Base-by-base conservation (phyloP, 495 filamentous ascomycete genomes). In the Penicillium samsonianum region DNA sequence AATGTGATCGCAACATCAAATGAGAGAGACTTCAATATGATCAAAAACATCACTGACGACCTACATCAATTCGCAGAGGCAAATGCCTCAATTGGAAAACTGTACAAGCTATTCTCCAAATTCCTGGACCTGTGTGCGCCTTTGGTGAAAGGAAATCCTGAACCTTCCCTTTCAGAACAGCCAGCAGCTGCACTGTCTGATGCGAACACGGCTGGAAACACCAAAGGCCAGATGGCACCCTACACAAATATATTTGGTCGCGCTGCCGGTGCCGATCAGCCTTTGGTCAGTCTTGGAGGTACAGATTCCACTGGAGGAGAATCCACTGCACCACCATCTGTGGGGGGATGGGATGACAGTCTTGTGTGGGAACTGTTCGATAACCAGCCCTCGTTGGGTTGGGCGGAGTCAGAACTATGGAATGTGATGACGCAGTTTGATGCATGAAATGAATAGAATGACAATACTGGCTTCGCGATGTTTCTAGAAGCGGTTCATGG, bases 1-100 rank as follows among this genome's bases (percentile, higher is more conserved):
- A 73, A 73, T 20, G 67, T 73, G 10, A 61, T 73, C 5, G 66
- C 63, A 26, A 67, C 68, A 37, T 67, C 67, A n/a, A 64, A 70
- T 43, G 61, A 58, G 16, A 52, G 61, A 45, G 70, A 73, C 44
- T 72, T 64, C 35, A 53, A 58, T 43, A 65, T 71, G 64, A 69
- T 71, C 50, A 59, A 60, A 14, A 63, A 60, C 1, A 67, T 67
- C 42, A 69, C 68, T 9, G 60, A 65, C 3, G 67, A 68, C 7
- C 53, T 71, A 5, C 58, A 57, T 25, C 69, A 62, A 44, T 72
- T 72, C 42, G 57, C 59, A 20, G 56, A 59, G 25, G 57, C 55
- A 1, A 65, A 68, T 50, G 60, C 59, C 10, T 65, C 65, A 0
- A 66, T 72, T 26, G 65, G 63, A 12, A 68, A 72, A 10, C 40